Evolutionary conservation across 108 stramenopile species (phyloP).

Genomic region (Nannochloropsis oceanica): DNA sequence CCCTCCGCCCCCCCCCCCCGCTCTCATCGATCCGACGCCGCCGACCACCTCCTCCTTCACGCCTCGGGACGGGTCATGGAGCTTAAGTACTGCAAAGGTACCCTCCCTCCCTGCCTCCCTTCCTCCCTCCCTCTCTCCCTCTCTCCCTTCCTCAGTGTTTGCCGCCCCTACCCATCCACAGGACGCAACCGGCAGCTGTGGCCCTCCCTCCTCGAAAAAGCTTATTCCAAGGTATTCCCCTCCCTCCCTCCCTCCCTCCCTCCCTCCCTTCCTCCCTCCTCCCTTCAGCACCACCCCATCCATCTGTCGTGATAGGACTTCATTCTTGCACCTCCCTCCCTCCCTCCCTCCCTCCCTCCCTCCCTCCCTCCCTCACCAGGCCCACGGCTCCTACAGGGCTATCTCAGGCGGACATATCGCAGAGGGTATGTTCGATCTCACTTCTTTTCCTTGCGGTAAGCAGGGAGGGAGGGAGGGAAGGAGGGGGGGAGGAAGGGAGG

Average conservation of each 20-base stretch:
- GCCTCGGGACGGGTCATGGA: not conserved
- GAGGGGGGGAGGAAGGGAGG: not conserved
- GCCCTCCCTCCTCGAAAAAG: not conserved
- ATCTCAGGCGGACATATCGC: conserved; percentile 63
- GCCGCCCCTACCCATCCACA: not conserved
- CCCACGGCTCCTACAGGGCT: conserved; percentile 55
- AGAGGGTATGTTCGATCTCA: conserved; percentile 66
- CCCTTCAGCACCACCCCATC: not conserved
- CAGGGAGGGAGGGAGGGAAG: not conserved
- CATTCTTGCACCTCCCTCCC: not conserved
- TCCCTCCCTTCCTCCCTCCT: not conserved
- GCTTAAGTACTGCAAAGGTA: not conserved
- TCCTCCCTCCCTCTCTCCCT: not conserved
- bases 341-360: not conserved
- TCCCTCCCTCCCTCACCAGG: not conserved
- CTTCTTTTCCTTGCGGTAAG: conserved; percentile 3
- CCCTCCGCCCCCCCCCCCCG: not conserved
- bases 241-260: not conserved
- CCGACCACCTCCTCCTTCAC: not conserved
- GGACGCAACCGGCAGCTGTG: not conserved
- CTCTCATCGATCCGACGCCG: not conserved
- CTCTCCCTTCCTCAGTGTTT: not conserved
- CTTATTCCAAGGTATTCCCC: not conserved
- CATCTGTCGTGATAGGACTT: not conserved
- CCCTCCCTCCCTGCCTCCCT: not conserved